Percentiles rank a stretch among this genome's conserved stretches.
Conservation (phyloP, 164 flowering plant genomes). For the Warburgia ugandensis region DNA sequence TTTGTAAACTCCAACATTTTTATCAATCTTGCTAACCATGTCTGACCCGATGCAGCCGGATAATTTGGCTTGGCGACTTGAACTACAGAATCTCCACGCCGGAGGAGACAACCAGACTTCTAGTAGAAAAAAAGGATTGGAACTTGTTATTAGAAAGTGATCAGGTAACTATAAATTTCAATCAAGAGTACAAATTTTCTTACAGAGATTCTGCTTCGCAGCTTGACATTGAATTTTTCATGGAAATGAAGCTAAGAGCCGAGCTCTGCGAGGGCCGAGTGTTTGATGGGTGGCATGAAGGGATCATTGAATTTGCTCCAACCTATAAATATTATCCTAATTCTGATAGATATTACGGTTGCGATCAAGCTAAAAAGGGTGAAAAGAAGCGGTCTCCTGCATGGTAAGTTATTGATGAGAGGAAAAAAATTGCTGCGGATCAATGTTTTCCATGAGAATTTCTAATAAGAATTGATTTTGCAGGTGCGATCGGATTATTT, state of each 20-base stretch:
- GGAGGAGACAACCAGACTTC: constrained; percentile 18
- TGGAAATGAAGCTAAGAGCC: constrained; percentile 38
- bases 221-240: neutral
- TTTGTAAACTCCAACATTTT: neutral
- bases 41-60: constrained; percentile 17
- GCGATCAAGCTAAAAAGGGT: constrained; percentile 35
- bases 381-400: constrained; percentile 86
- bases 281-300: constrained; percentile 82
- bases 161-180: constrained; percentile 18
- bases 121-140: constrained; percentile 24
- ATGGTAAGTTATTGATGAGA: constrained; percentile 34
- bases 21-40: neutral
- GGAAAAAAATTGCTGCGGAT: neutral
- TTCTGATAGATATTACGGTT: constrained; percentile 58
- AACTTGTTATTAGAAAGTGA: constrained; percentile 19
- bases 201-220: neutral
- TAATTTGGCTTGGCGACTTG: constrained; percentile 33
- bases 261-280: constrained; percentile 28
- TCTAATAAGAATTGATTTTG: neutral
- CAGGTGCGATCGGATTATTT: constrained; percentile 91
- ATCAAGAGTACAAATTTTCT: neutral
- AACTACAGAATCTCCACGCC: constrained; percentile 33
- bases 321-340: constrained; percentile 71
- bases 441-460: no score
- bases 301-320: constrained; percentile 67